phyloP scores from a whole-genome alignment of 2,329 filamentous ascomycete genomes.

The Aspergillus fumigatus region DNA sequence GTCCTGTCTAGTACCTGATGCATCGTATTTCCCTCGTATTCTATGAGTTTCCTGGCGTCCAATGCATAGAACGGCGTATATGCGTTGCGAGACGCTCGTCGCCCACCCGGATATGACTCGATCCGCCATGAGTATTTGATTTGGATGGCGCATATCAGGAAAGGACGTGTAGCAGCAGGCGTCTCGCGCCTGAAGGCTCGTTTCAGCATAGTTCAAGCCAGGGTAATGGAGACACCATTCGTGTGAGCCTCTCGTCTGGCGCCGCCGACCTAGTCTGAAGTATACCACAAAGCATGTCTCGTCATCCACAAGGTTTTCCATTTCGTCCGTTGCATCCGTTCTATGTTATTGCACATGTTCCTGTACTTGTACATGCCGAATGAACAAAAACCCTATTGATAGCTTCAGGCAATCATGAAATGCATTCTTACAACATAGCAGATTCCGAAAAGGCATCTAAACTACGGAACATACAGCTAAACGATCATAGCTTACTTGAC shows the following conservation, averaged over 20 bases:
- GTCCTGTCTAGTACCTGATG: neutral
- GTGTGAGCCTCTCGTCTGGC: neutral
- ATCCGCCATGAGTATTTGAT: neutral
- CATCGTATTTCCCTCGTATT: neutral
- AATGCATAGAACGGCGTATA: neutral
- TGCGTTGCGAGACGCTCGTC: neutral
- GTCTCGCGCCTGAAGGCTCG: no score
- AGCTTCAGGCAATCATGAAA: conserved; percentile 5
- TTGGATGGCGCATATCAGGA: neutral
- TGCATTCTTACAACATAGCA: neutral
- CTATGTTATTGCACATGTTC: conserved; percentile 13
- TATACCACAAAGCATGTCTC: neutral
- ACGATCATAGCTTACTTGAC: conserved; percentile 42
- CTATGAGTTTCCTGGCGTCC: neutral
- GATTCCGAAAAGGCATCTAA: neutral
- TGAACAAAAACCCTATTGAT: conserved; percentile 12
- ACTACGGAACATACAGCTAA: neutral
- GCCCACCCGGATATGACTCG: neutral
- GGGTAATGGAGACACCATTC: neutral
- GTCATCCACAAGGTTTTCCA: neutral
- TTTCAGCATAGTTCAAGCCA: neutral
- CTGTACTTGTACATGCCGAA: conserved; percentile 30
- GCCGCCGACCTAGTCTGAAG: neutral
- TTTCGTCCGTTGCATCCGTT: conserved; percentile 7
- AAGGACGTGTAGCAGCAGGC: neutral